Base-by-base conservation (phyloP, 345 rosid species). In the Eutrema heterophyllum region DNA sequence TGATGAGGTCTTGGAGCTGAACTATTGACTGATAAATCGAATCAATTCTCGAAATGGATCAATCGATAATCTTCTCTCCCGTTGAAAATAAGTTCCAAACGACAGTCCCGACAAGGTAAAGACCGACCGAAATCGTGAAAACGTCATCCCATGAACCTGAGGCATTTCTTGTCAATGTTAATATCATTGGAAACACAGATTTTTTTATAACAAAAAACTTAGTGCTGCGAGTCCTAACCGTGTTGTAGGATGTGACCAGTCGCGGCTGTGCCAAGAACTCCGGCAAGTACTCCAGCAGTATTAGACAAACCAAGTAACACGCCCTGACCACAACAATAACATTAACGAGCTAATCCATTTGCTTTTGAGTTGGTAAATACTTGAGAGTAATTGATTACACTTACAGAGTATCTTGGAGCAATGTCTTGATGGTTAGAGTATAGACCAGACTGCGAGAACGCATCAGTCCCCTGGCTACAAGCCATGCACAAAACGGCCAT, bases 91-190 rank as follows among this genome's bases (percentile, higher is more conserved):
- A 76, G 66, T 91, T 91, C 98, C 98, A 91, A 13, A 89, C 83
- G 13, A 83, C 94, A 0, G 97, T 91, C 70, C 98, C 97, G 4
- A 85, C 88, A 73, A 93, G 79, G 81, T 91, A 89, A 36, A 93
- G 91, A 70, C 92, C 96, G 0, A 93, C 97, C 5, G 97, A 89
- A 57, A 89, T 96, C 75, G 86, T 74, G 79, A 94, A 93, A 43
- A 93, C 98, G 52, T 91, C 88, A 68, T 94, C 98, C 98, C 98
- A 94, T 2, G 96, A 89, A 72, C 98, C 98, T 94, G 87, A 32
- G 5, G 24, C 50, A 59, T 38, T 32, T 41, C 11, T 35, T 74
- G 53, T 32, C 49, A 68, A 5, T 46, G 41, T 71, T 43, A 65
- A 35, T 55, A 29, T 30, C 63, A 16, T 16, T 64, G 9, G 4